Conservation (phyloP, 768 basidiomycete genomes). For the Tremella fuciformis region DNA sequence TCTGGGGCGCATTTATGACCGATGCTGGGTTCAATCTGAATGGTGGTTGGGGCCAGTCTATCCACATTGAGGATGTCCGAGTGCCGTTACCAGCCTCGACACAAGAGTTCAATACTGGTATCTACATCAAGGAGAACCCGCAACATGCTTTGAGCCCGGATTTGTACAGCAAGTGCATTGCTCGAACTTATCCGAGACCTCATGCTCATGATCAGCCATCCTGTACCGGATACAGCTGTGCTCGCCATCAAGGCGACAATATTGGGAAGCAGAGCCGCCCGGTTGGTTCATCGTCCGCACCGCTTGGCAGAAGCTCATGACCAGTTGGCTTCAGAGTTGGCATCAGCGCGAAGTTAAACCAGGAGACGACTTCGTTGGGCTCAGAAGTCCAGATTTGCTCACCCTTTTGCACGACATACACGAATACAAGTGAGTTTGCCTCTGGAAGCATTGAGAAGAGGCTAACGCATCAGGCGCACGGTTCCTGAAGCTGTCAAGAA, state of each 20-base stretch:
- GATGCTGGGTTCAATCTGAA: constrained; percentile 37
- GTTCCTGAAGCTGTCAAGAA: constrained; percentile 27
- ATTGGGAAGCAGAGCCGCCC: constrained; percentile 15
- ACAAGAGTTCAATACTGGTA: constrained; percentile 12
- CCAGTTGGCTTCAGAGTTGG: constrained; percentile 30
- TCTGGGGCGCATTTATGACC: constrained; percentile 39
- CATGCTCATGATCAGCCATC: constrained; percentile 26
- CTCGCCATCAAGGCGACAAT: constrained; percentile 31
- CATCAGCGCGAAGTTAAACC: constrained; percentile 25
- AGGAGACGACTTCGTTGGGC: constrained; percentile 23
- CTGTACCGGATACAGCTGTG: constrained; percentile 31
- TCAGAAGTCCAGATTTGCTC: constrained; percentile 1
- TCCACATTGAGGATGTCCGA: constrained; percentile 31
- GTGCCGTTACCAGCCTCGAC: constrained; percentile 27
- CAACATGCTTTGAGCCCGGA: constrained; percentile 23
- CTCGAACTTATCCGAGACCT: not conserved
- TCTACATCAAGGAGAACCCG: constrained; percentile 24
- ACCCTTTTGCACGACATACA: not conserved
- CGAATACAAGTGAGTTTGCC: constrained; percentile 7
- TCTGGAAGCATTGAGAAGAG: not conserved
- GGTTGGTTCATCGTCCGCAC: not conserved
- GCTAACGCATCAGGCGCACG: constrained; percentile 9
- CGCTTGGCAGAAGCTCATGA: not conserved
- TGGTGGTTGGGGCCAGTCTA: constrained; percentile 30
- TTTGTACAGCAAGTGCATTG: constrained; percentile 25